Percentiles rank a stretch among this genome's conserved stretches.
Conservation (phyloP, 2,329 filamentous ascomycete genomes). For the Aspergillus puulaauensis region DNA sequence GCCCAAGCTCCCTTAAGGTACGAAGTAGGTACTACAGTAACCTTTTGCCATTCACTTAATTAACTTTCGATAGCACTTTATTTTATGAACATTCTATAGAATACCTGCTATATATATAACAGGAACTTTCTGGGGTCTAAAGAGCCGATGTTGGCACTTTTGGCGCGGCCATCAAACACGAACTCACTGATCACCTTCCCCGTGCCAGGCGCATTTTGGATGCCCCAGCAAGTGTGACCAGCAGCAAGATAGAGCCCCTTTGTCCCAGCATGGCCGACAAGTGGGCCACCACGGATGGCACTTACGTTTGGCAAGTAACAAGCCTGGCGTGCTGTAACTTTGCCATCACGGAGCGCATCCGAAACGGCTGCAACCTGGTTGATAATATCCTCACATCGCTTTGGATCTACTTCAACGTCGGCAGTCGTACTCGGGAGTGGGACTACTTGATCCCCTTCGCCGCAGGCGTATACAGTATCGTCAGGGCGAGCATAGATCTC, state of each 20-base stretch:
- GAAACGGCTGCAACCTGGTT: conserved; percentile 66
- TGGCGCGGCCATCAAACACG: conserved; percentile 69
- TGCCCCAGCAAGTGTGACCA: conserved; percentile 97
- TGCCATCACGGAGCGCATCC: conserved; percentile 62
- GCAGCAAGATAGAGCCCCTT: conserved; percentile 77
- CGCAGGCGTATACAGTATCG: conserved; percentile 90
- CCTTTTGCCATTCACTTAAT: too few species aligned
- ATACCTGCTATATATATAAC: conserved; percentile 23
- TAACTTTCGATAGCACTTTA: not conserved
- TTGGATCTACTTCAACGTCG: conserved; percentile 71
- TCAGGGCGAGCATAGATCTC: conserved; percentile 93
- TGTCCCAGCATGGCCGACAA: conserved; percentile 73
- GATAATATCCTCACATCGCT: conserved; percentile 79
- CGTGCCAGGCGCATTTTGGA: conserved; percentile 90
- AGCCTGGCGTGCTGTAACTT: conserved; percentile 75
- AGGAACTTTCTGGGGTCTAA: conserved; percentile 64
- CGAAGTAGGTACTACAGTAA: too few species aligned
- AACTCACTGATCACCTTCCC: conserved; percentile 78
- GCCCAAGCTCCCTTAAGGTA: conserved; percentile 29
- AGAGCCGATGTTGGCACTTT: conserved; percentile 64
- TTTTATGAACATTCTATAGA: not conserved
- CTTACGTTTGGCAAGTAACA: conserved; percentile 85
- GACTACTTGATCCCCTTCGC: conserved; percentile 75
- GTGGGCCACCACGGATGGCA: conserved; percentile 60
- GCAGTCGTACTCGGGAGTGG: conserved; percentile 75